These are phyloP conservation scores for Hypoxylon trugodes DNA, from an alignment of 495 filamentous ascomycete genomes.

Conservation along the genomic window DNA sequence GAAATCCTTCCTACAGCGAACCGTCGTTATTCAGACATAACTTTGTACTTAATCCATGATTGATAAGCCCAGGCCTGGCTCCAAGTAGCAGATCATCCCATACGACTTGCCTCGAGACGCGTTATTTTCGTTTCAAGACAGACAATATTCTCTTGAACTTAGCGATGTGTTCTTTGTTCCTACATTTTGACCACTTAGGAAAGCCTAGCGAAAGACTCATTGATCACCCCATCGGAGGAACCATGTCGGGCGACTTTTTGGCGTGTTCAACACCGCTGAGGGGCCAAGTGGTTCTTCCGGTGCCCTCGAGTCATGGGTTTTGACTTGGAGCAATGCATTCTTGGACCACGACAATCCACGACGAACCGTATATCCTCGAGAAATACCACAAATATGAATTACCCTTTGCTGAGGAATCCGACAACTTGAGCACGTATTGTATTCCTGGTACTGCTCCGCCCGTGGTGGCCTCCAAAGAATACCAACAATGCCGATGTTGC, in stretches of 20 bases:
- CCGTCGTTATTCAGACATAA: neutral
- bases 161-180: neutral
- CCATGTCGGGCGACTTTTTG: neutral
- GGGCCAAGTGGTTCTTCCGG: constrained; percentile 5
- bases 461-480: too few species aligned
- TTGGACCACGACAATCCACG: neutral
- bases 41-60: neutral
- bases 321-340: neutral
- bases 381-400: too few species aligned
- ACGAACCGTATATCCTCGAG: too few species aligned
- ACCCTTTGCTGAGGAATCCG: too few species aligned
- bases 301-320: neutral
- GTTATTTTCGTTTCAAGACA: constrained; percentile 11
- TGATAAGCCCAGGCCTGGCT: constrained; percentile 7
- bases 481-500: too few species aligned
- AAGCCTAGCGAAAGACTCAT: neutral
- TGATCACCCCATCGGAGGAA: neutral
- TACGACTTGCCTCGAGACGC: constrained; percentile 4
- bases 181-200: neutral
- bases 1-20: neutral
- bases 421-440: too few species aligned
- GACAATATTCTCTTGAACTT: neutral
- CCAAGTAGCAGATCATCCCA: neutral
- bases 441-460: too few species aligned
- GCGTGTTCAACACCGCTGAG: neutral